Evolutionary conservation across 805 yeast species (phyloP).

Genomic region (Pichia heedii): DNA sequence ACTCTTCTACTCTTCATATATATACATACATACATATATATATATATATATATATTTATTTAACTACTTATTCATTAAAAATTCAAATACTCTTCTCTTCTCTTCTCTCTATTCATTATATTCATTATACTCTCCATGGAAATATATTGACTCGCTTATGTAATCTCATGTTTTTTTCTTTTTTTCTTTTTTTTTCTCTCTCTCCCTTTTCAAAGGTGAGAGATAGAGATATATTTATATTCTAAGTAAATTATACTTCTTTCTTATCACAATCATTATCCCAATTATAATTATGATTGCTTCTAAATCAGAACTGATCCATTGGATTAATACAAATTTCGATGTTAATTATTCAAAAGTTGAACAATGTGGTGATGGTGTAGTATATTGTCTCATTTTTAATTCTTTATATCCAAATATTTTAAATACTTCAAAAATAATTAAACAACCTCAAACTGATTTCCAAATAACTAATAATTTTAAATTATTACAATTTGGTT

Average conservation of each 20-base stretch:
- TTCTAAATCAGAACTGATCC: constrained; percentile 73
- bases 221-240: no score
- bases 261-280: neutral
- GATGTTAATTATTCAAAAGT: constrained; percentile 61
- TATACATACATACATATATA: neutral
- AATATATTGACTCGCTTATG: neutral
- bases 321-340: constrained; percentile 75
- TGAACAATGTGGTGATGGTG: constrained; percentile 94
- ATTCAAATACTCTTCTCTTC: no score
- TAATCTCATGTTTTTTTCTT: neutral
- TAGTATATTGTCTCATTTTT: constrained; percentile 86
- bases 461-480: constrained; percentile 73
- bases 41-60: neutral
- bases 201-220: neutral
- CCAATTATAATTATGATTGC: constrained; percentile 41
- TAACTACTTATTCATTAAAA: neutral
- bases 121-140: no score
- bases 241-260: no score
- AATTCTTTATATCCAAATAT: constrained; percentile 72
- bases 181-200: neutral
- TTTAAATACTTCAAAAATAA: constrained; percentile 71
- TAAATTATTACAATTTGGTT: constrained; percentile 79
- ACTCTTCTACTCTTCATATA: neutral
- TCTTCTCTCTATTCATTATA: no score
- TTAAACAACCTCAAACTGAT: constrained; percentile 59